Conservation (phyloP, 352 stramenopile species). For the Phytophthora lateralis region DNA sequence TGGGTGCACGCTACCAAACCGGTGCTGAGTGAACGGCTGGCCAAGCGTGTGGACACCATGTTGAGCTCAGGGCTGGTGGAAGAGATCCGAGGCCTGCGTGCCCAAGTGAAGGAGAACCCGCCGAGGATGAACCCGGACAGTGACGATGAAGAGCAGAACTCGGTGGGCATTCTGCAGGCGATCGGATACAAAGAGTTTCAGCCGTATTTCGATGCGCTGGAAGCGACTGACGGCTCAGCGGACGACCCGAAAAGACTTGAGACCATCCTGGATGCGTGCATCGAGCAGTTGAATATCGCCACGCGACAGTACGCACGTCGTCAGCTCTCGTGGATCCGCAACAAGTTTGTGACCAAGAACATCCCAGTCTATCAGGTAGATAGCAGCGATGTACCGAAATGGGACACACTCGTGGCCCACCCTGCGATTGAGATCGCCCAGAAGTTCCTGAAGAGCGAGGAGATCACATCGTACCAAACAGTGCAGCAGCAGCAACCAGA, state of each 20-base stretch:
- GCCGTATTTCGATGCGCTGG: slow-evolving; percentile 75
- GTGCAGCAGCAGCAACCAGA: slow-evolving; percentile 61
- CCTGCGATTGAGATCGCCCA: slow-evolving; percentile 71
- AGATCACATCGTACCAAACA: slow-evolving; percentile 40
- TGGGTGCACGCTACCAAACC: slow-evolving; percentile 83
- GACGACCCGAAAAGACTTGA: slow-evolving; percentile 37
- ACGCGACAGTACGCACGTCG: slow-evolving; percentile 87
- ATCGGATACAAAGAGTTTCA: slow-evolving; percentile 93
- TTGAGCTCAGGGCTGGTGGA: slow-evolving; percentile 75
- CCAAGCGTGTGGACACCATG: slow-evolving; percentile 82
- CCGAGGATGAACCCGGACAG: slow-evolving; percentile 33
- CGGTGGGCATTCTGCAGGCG: slow-evolving; percentile 83
- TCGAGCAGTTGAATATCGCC: slow-evolving; percentile 81
- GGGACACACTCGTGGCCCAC: slow-evolving; percentile 55
- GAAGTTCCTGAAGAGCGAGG: slow-evolving; percentile 49
- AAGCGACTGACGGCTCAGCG: slow-evolving; percentile 30
- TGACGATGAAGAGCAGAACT: slow-evolving; percentile 44
- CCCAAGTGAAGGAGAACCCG: slow-evolving; percentile 52
- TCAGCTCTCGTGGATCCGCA: slow-evolving; percentile 90
- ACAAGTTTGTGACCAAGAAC: slow-evolving; percentile 84
- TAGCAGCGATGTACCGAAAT: slow-evolving; percentile 73
- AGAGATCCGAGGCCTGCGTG: slow-evolving; percentile 70
- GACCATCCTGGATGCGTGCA: slow-evolving; percentile 56
- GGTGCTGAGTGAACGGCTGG: slow-evolving; percentile 67
- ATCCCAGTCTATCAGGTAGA: slow-evolving; percentile 88